These are phyloP conservation scores for Adansonia madagascariensis DNA, from an alignment of 441 rosid genomes.

Conservation along the genomic window DNA sequence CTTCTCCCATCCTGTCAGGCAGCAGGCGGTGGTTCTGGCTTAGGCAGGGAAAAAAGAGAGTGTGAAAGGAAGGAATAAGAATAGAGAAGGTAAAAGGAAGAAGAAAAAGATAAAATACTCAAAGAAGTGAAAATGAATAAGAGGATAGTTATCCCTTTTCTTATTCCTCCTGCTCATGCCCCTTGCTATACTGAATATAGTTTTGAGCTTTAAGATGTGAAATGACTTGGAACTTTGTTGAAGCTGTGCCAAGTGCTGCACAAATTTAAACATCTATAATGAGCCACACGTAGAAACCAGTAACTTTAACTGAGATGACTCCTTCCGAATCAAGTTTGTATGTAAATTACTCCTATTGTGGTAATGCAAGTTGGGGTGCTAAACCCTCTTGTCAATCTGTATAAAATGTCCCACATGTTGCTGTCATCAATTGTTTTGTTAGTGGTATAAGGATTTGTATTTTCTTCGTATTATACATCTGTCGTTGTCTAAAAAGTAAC, in stretches of 20 bases:
- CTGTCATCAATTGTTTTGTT: neutral
- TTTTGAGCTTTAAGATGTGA: neutral
- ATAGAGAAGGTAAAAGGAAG: neutral
- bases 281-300: neutral
- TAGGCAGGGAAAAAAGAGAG: neutral
- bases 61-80: neutral
- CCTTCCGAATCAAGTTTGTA: constrained; percentile 1
- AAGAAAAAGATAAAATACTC: neutral
- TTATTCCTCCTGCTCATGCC: neutral
- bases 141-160: constrained; percentile 1
- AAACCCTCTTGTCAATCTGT: neutral
- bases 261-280: constrained; percentile 7
- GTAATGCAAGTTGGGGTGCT: constrained; percentile 6
- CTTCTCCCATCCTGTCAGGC: neutral
- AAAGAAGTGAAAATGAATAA: neutral
- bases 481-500: neutral
- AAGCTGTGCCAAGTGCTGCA: constrained; percentile 12
- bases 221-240: neutral
- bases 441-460: neutral
- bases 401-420: neutral
- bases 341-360: neutral
- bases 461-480: neutral
- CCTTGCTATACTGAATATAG: neutral
- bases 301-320: neutral
- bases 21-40: neutral